Base-by-base conservation (phyloP, 2,329 filamentous ascomycete genomes). In the Moelleriella libera region DNA sequence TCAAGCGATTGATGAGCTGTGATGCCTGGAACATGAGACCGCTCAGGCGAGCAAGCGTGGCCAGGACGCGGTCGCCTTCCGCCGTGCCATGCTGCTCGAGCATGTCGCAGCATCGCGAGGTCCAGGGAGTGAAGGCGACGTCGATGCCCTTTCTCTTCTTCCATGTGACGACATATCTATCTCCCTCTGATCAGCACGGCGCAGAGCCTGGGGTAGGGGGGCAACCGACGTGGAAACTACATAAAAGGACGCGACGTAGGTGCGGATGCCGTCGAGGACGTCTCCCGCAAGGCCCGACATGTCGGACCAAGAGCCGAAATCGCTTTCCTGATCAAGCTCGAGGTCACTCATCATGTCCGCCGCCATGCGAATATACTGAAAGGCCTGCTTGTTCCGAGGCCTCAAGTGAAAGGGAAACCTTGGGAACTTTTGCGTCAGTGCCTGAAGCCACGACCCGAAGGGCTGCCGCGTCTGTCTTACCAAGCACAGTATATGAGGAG, bases 401-500 rank as follows among this genome's bases (percentile, higher is more conserved):
- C 74, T 62, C 11, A 77, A 60, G 49, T 77, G 73, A 39, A 74
- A 75, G 0, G 74, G 74, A 45, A 76, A 76, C 73, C 73, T 76
- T 46, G 28, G n/a, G 28, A 40, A 12, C 29, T 6, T 21, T 21
- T 21, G 21, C 21, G 21, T 21, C 21, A 21, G 21, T 3, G 21
- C 21, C 21, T 21, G 21, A 21, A 21, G 21, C 21, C 21, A 21
- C 21, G 21, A 3, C 3, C 21, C 21, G 21, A 21, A 21, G 21
- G 21, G 21, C 21, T 21, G 2, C 21, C 21, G 21, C 21, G 21
- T 37, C 12, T 8, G 34, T 9, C 34, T 34, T 59, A 80, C 77
- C 77, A 81, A 14, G 69, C 64, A 45, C 73, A 69, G 51, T 80
- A 80, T 5, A 80, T 67, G 30, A 80, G 60, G 21, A 80, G 58